These are phyloP conservation scores for Aspergillus intermedius DNA, from an alignment of 2,329 filamentous ascomycete genomes.

Conservation along the genomic window DNA sequence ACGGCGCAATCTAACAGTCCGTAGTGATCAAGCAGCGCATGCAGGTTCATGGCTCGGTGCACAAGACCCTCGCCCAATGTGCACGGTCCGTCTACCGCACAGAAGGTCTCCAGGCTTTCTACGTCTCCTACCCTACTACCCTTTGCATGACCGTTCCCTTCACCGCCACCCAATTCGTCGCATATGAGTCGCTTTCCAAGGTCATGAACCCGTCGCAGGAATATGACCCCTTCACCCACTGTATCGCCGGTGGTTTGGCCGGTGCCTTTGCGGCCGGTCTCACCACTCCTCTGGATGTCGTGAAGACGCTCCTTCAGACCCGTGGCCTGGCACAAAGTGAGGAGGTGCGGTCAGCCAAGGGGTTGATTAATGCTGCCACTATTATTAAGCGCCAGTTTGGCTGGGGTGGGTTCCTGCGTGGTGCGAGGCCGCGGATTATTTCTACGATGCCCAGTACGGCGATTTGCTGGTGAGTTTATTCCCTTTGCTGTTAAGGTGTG, in stretches of 20 bases:
- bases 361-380: conserved; percentile 69
- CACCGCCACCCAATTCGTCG: conserved; percentile 92
- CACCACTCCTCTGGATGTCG: conserved; percentile 94
- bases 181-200: conserved; percentile 94
- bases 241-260: conserved; percentile 81
- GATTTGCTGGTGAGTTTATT: conserved; percentile 77
- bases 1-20: conserved; percentile 3
- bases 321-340: conserved; percentile 73
- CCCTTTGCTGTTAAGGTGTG: conserved; percentile 1
- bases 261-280: conserved; percentile 89
- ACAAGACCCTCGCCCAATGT: conserved; percentile 80
- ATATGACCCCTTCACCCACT: conserved; percentile 93
- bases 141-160: conserved; percentile 98
- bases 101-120: conserved; percentile 88
- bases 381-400: conserved; percentile 82
- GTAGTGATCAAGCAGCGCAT: conserved; percentile 98
- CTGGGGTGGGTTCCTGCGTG: conserved; percentile 82
- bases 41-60: conserved; percentile 95
- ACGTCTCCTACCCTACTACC: conserved; percentile 96
- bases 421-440: conserved; percentile 80
- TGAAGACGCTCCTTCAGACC: conserved; percentile 96
- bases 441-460: conserved; percentile 98
- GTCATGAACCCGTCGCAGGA: conserved; percentile 71
- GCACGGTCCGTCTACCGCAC: conserved; percentile 78
- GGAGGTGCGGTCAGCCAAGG: conserved; percentile 78